Conservation (phyloP, 768 basidiomycete genomes). For the Mycena venus region DNA sequence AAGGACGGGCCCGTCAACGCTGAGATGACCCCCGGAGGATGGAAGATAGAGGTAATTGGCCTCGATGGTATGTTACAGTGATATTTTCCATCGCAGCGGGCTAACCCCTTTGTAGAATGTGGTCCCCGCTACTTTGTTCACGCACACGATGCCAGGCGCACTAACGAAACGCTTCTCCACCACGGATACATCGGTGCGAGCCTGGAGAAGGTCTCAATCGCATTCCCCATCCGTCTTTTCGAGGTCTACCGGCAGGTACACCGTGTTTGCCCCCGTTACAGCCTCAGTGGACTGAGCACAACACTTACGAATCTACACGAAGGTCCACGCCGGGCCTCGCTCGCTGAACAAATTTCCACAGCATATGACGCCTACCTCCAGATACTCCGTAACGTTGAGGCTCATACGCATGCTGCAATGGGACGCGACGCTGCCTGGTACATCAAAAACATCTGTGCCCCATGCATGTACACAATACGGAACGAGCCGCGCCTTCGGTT, state of each 20-base stretch:
- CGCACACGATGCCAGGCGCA: neutral
- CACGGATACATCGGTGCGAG: constrained; percentile 5
- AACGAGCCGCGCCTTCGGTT: neutral
- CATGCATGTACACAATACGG: neutral
- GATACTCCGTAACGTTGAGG: neutral
- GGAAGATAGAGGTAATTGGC: neutral
- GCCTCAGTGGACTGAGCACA: too few relatives aligned
- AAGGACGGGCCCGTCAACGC: neutral
- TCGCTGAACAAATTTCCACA: neutral
- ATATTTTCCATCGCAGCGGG: too few relatives aligned
- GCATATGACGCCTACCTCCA: constrained; percentile 11
- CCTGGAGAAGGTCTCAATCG: neutral
- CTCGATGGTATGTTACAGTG: too few relatives aligned
- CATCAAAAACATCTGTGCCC: constrained; percentile 3
- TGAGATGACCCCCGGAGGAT: neutral
- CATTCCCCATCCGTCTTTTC: too few relatives aligned
- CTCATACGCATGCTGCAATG: neutral
- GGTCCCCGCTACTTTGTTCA: too few relatives aligned
- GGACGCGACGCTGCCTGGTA: neutral
- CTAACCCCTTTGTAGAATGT: too few relatives aligned
- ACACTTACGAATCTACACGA: neutral
- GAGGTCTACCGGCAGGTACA: too few relatives aligned
- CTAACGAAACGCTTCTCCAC: neutral
- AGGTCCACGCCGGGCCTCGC: neutral
- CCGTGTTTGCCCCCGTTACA: too few relatives aligned